A percentile compares a stretch with the other conserved stretches of the same genome.
These are phyloP conservation scores for Daldinia grandis DNA, from an alignment of 495 filamentous ascomycete species.

Conservation along the genomic window DNA sequence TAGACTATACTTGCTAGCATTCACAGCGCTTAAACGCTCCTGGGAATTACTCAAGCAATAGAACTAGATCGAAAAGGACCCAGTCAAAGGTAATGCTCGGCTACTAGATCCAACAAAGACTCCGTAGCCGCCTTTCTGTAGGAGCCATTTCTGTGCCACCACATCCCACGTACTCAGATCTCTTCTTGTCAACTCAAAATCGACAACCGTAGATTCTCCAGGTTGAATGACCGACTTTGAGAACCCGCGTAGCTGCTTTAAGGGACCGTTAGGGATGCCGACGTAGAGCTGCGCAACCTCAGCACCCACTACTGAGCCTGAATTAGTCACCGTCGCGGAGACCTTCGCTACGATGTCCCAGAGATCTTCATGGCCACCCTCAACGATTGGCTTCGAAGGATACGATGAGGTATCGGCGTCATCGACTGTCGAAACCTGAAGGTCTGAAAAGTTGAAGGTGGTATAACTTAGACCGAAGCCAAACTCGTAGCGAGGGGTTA, in stretches of 20 bases:
- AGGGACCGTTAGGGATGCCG: conserved; percentile 60
- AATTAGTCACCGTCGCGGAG: conserved; percentile 64
- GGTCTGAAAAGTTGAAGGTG: conserved; percentile 62
- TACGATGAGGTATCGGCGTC: conserved; percentile 43
- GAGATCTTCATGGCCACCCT: conserved; percentile 67
- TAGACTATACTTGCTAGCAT: neutral
- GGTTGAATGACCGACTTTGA: conserved; percentile 63
- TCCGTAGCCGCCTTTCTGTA: conserved; percentile 57
- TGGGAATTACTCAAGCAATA: neutral
- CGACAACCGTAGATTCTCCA: conserved; percentile 55
- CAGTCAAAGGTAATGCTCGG: conserved; percentile 62
- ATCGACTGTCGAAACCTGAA: conserved; percentile 46
- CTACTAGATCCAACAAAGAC: conserved; percentile 70
- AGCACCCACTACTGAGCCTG: conserved; percentile 58
- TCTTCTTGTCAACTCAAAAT: conserved; percentile 66
- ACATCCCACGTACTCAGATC: conserved; percentile 76
- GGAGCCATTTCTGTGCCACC: conserved; percentile 65
- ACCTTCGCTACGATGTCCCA: conserved; percentile 66
- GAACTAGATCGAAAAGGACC: conserved; percentile 28
- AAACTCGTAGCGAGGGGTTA: conserved; percentile 73
- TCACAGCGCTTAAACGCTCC: neutral
- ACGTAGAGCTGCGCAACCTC: conserved; percentile 74
- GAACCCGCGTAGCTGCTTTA: conserved; percentile 72
- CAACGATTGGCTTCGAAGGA: conserved; percentile 52
- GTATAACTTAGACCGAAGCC: conserved; percentile 78